These are phyloP conservation scores for Pistacia atlantica DNA, from an alignment of 345 rosid genomes.

Conservation along the genomic window DNA sequence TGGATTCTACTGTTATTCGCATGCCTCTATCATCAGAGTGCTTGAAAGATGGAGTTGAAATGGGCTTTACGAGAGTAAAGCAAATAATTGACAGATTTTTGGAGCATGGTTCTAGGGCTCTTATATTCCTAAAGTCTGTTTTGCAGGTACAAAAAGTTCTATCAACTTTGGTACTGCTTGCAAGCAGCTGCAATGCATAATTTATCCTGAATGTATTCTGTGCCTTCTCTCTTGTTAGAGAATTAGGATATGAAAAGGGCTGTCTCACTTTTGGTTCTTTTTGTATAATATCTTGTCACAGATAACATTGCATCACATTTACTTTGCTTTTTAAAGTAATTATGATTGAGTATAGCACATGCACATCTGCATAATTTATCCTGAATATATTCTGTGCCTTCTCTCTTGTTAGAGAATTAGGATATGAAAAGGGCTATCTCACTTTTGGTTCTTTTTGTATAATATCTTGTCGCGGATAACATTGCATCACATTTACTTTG, in stretches of 20 bases:
- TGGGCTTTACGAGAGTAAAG: constrained; percentile 64
- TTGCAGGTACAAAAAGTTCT: constrained; percentile 55
- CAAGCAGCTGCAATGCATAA: neutral
- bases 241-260: neutral
- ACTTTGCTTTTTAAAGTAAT: neutral
- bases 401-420: neutral
- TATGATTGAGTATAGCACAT: neutral
- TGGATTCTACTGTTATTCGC: constrained; percentile 80
- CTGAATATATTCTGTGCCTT: neutral
- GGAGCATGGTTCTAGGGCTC: constrained; percentile 78
- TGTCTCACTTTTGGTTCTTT: neutral
- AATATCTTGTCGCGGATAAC: neutral
- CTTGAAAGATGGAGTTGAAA: constrained; percentile 74
- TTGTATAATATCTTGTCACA: neutral
- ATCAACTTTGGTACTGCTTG: neutral
- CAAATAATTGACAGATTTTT: constrained; percentile 62
- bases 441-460: neutral
- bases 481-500: neutral
- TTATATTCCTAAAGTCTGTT: constrained; percentile 80
- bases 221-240: neutral
- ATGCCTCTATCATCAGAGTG: constrained; percentile 85
- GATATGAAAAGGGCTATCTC: neutral
- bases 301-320: neutral
- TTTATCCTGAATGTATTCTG: neutral
- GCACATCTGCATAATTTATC: neutral